These are phyloP conservation scores for Boletales sp. DNA, from an alignment of 768 basidiomycete genomes.

Conservation along the genomic window DNA sequence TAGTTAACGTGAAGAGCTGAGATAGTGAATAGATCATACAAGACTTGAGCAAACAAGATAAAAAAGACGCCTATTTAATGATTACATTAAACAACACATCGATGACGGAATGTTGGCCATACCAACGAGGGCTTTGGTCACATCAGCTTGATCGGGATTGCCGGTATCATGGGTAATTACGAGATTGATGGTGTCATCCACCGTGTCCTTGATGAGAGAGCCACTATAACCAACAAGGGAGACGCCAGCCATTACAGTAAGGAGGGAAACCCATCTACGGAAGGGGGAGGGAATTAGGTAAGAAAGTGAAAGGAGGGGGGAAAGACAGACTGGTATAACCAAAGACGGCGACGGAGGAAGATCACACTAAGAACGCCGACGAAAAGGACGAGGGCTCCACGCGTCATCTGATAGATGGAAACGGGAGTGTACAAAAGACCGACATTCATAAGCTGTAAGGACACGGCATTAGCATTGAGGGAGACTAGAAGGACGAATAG, in stretches of 20 bases:
- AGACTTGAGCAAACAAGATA: constrained; percentile 90
- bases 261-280: constrained; percentile 80
- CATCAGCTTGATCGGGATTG: constrained; percentile 54
- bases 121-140: constrained; percentile 75
- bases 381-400: constrained; percentile 89
- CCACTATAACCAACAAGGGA: constrained; percentile 86
- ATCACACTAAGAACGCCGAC: constrained; percentile 89
- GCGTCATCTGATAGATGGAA: constrained; percentile 96
- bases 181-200: constrained; percentile 6
- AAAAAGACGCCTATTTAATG: constrained; percentile 72
- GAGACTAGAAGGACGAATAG: constrained; percentile 10
- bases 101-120: constrained; percentile 12
- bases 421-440: constrained; percentile 96
- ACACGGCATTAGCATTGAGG: constrained; percentile 17
- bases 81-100: constrained; percentile 16
- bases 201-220: constrained; percentile 72
- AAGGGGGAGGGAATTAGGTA: background rate
- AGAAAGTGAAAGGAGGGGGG: constrained; percentile 2
- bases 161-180: constrained; percentile 18
- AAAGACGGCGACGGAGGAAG: constrained; percentile 82
- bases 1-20: background rate
- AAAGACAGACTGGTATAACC: constrained; percentile 72
- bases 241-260: constrained; percentile 85
- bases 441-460: constrained; percentile 78
- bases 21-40: constrained; percentile 48